These are phyloP conservation scores for Nannochloropsis salina DNA, from an alignment of 108 stramenopile species.

Conservation along the genomic window DNA sequence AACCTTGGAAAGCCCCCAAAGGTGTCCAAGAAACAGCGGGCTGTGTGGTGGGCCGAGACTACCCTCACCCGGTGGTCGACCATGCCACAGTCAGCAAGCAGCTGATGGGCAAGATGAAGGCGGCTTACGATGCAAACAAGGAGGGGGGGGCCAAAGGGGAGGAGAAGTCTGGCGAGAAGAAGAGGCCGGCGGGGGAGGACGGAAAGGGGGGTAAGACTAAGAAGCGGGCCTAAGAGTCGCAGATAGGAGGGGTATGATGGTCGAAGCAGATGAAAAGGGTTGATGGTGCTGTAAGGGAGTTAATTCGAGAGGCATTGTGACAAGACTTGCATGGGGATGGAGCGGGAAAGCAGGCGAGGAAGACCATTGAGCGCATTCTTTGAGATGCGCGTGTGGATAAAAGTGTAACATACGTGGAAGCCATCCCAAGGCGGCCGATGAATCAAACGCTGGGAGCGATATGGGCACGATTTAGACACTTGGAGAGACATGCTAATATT, in stretches of 20 bases:
- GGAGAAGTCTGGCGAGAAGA: not conserved
- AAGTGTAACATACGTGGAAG: no score
- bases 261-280: slow-evolving; percentile 59
- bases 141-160: slow-evolving; percentile 26
- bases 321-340: no score
- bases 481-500: no score
- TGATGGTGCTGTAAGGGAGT: no score
- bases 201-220: slow-evolving; percentile 25
- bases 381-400: no score
- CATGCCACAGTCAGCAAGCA: slow-evolving; percentile 62
- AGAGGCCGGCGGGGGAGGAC: not conserved
- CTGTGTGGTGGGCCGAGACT: slow-evolving; percentile 70
- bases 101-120: slow-evolving; percentile 82
- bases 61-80: slow-evolving; percentile 84
- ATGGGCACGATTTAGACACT: no score
- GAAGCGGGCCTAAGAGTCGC: slow-evolving; percentile 22
- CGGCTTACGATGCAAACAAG: slow-evolving; percentile 72
- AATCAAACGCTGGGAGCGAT: no score
- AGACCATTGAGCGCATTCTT: no score
- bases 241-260: slow-evolving; percentile 69
- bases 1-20: slow-evolving; percentile 87
- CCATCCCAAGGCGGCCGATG: no score
- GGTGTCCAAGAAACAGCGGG: slow-evolving; percentile 62
- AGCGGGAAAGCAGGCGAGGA: no score
- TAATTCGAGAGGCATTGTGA: no score